These are phyloP conservation scores for Cryptosporidium xiaoi DNA, from an alignment of 169 alveolate genomes.

Conservation along the genomic window DNA sequence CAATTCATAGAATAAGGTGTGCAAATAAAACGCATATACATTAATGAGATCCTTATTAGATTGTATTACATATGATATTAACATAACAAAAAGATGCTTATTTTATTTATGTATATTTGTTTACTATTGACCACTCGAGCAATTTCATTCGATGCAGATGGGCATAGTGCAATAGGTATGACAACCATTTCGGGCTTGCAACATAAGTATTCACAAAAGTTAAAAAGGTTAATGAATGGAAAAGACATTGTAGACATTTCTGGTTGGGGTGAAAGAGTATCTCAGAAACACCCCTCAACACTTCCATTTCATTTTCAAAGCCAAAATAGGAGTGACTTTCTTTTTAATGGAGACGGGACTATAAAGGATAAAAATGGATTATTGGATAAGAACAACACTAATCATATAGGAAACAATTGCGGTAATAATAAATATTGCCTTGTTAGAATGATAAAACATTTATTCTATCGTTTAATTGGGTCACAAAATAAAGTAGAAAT, in stretches of 20 bases:
- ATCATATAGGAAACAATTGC: background rate
- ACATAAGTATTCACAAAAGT: conserved; percentile 41
- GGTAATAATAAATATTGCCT: conserved; percentile 31
- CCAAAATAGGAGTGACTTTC: conserved; percentile 8
- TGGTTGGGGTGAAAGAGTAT: conserved; percentile 76
- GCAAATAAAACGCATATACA: no score
- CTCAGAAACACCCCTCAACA: conserved; percentile 70
- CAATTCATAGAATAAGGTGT: no score
- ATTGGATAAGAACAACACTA: background rate
- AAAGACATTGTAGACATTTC: conserved; percentile 78
- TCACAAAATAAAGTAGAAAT: conserved; percentile 1
- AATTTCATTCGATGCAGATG: conserved; percentile 76
- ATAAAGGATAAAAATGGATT: background rate
- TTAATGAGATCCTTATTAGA: no score
- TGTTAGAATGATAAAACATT: conserved; percentile 58
- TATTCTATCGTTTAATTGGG: conserved; percentile 45
- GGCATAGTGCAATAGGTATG: conserved; percentile 80
- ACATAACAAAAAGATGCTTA: no score
- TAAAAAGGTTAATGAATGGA: conserved; percentile 76
- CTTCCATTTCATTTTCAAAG: conserved; percentile 67
- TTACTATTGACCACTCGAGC: conserved; percentile 1
- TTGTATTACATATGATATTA: no score
- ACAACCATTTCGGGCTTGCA: conserved; percentile 77
- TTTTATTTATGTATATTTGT: no score
- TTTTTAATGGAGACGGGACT: conserved; percentile 12